Percentiles rank a stretch among this genome's conserved stretches.
phyloP scores from a whole-genome alignment of 2,329 filamentous ascomycete species.

The Alternaria arborescens region DNA sequence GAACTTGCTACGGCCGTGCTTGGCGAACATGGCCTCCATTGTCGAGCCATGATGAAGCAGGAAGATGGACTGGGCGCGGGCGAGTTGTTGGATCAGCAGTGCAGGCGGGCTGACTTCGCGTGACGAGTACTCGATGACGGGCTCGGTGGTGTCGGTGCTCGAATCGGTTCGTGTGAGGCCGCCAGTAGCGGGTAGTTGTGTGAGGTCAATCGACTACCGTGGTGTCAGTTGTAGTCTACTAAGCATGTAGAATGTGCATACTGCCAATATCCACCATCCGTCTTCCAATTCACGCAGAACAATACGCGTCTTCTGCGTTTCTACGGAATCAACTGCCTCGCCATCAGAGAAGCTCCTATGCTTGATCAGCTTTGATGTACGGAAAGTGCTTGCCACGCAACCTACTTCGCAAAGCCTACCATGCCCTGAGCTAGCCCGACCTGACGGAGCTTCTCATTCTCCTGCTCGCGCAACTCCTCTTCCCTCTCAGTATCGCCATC shows the following conservation, averaged over 20 bases:
- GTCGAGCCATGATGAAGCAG: slow-evolving; percentile 85
- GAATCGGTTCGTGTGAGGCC: slow-evolving; percentile 43
- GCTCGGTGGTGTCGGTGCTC: slow-evolving; percentile 36
- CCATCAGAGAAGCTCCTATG: slow-evolving; percentile 80
- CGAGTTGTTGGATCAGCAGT: slow-evolving; percentile 80
- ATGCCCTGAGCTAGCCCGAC: slow-evolving; percentile 97
- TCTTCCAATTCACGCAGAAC: slow-evolving; percentile 86
- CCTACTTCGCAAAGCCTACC: slow-evolving; percentile 80
- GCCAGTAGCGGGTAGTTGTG: slow-evolving; percentile 67
- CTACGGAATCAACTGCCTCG: slow-evolving; percentile 80
- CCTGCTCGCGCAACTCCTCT: slow-evolving; percentile 63
- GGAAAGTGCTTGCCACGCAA: slow-evolving; percentile 7
- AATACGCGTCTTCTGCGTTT: slow-evolving; percentile 88
- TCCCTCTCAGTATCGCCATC: slow-evolving; percentile 49
- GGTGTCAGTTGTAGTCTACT: slow-evolving; percentile 2
- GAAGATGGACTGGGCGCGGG: slow-evolving; percentile 84
- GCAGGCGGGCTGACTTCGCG: slow-evolving; percentile 86
- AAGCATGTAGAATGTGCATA: slow-evolving; percentile 55
- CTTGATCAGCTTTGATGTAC: slow-evolving; percentile 14
- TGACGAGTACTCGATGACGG: slow-evolving; percentile 79
- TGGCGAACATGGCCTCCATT: slow-evolving; percentile 73
- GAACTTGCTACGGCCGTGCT: slow-evolving; percentile 72
- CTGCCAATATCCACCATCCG: slow-evolving; percentile 95
- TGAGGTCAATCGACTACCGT: slow-evolving; percentile 78
- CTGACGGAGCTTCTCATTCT: slow-evolving; percentile 87